Evolutionary conservation across 2,329 filamentous ascomycete genomes (phyloP).

Genomic region (Pseudogymnoascus sp.): DNA sequence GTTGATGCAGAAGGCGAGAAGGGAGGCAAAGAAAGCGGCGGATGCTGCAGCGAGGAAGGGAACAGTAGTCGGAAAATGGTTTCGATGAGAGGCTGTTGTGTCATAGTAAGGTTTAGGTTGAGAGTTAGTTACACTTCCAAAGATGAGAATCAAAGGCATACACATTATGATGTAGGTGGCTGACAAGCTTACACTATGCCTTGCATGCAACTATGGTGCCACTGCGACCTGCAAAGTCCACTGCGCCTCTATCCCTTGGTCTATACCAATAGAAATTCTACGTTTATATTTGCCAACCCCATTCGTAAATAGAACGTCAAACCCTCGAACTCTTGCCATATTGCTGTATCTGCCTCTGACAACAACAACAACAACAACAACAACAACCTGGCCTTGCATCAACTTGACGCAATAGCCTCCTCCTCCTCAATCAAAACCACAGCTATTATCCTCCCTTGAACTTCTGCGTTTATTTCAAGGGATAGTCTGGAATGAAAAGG

Average conservation of each 20-base stretch:
- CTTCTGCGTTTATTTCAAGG: not conserved
- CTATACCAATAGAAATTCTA: not conserved
- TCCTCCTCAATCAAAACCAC: not conserved
- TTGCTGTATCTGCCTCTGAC: not conserved
- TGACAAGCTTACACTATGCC: not conserved
- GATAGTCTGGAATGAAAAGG: not conserved
- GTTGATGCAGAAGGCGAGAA: slow-evolving; percentile 12
- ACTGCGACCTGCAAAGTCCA: not conserved
- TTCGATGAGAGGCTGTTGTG: not conserved
- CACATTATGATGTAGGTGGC: too few relatives aligned
- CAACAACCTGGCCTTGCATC: not conserved
- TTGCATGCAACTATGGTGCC: not conserved
- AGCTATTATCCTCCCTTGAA: too few relatives aligned
- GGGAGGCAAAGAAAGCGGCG: slow-evolving; percentile 12
- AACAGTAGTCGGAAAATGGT: not conserved
- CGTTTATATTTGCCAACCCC: not conserved
- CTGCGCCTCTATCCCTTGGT: not conserved
- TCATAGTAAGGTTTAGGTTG: not conserved
- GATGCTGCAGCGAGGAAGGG: not conserved
- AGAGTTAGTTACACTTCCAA: not conserved
- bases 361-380: not conserved
- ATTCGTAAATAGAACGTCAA: not conserved
- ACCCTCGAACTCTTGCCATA: not conserved
- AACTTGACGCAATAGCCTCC: not conserved
- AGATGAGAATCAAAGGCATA: not conserved